Percentiles rank a stretch among this genome's conserved stretches.
These are phyloP conservation scores for Turnera subulata DNA, from an alignment of 345 rosid species.

Conservation along the genomic window DNA sequence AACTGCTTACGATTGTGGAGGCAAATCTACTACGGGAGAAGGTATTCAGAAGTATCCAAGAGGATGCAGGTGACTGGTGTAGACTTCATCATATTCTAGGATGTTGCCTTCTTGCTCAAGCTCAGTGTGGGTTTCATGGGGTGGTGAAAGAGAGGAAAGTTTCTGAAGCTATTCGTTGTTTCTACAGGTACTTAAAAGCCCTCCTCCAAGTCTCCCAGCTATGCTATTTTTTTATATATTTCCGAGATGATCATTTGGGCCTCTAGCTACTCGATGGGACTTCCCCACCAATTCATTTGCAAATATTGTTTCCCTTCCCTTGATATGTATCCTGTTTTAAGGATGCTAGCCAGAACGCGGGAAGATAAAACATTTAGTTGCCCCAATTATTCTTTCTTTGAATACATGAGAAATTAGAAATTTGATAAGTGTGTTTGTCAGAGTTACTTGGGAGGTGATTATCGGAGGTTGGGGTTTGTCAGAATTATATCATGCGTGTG, in stretches of 20 bases:
- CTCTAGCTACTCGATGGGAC: no score
- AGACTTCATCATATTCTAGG: slow-evolving; percentile 88
- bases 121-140: slow-evolving; percentile 54
- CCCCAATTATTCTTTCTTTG: no score
- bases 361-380: no score
- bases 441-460: no score
- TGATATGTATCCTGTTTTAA: background rate
- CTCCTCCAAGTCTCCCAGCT: background rate
- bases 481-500: no score
- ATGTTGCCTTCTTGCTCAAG: slow-evolving; percentile 85
- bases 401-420: no score
- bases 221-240: no score
- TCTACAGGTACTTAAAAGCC: slow-evolving; percentile 74
- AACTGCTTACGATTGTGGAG: slow-evolving; percentile 62
- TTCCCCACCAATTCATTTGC: no score
- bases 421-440: no score
- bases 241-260: no score
- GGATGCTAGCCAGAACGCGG: background rate
- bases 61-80: slow-evolving; percentile 70
- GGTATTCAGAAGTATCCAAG: slow-evolving; percentile 65
- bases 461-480: no score
- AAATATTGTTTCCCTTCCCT: background rate
- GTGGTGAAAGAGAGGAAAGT: slow-evolving; percentile 63
- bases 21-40: slow-evolving; percentile 63
- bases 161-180: slow-evolving; percentile 73